Percentiles rank a stretch among this genome's conserved stretches.
Evolutionary conservation across 1,284 basidiomycete species (phyloP).

Genomic region (Phaffia rhodozyma): DNA sequence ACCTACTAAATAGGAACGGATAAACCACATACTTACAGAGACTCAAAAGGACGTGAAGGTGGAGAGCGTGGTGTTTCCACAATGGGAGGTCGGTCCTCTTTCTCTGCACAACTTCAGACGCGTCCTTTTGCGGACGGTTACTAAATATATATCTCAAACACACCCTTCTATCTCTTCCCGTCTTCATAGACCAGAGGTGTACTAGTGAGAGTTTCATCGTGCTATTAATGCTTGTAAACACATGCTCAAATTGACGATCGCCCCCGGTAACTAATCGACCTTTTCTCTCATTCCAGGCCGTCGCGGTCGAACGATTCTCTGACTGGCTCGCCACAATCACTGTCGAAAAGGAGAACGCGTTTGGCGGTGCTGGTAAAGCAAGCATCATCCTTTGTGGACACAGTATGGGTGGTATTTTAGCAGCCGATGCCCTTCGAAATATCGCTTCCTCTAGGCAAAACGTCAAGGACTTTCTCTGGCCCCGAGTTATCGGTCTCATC

Average conservation of each 20-base stretch:
- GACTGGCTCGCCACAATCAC: slow-evolving; percentile 77
- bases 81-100: slow-evolving; percentile 57
- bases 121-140: neutral
- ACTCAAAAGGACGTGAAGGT: slow-evolving; percentile 43
- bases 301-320: slow-evolving; percentile 67
- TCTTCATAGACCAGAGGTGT: slow-evolving; percentile 63
- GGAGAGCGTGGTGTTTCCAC: slow-evolving; percentile 71
- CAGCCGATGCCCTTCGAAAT: slow-evolving; percentile 67
- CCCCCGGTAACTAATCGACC: neutral
- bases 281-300: slow-evolving; percentile 41
- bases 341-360: slow-evolving; percentile 60
- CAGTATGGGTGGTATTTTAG: slow-evolving; percentile 82
- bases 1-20: slow-evolving; percentile 36
- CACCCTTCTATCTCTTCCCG: slow-evolving; percentile 15
- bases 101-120: slow-evolving; percentile 21
- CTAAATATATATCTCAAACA: slow-evolving; percentile 21
- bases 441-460: slow-evolving; percentile 56
- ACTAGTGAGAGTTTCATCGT: slow-evolving; percentile 44
- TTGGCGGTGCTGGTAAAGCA: slow-evolving; percentile 53
- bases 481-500: slow-evolving; percentile 62
- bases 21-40: slow-evolving; percentile 56
- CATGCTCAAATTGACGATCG: neutral
- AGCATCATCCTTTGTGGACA: slow-evolving; percentile 77
- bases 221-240: neutral
- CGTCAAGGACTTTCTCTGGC: slow-evolving; percentile 59